Base-by-base conservation (phyloP, 164 flowering plant species). In the Protea cynaroides region DNA sequence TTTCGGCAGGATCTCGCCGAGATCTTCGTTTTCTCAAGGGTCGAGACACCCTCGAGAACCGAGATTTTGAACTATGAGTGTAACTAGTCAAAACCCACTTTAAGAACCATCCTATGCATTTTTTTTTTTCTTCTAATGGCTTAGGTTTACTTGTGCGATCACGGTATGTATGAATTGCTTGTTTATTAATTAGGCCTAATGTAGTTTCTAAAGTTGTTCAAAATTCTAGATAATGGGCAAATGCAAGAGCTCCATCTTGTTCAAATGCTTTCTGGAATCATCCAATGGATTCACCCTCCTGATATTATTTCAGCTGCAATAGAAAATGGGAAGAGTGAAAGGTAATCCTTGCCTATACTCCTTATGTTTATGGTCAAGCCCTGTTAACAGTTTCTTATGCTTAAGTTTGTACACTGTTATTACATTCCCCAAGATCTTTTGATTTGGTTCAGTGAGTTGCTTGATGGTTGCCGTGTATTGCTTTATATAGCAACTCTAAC, bases 391-490 rank as follows among this genome's bases (percentile, higher is more conserved):
- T 17, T 60, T 66, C 51, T 25, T 65, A 9, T 19, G 14, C 38
- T 19, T 46, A 40, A 34, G 54, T 61, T 38, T 25, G 23, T 66
- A 22, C 60, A 57, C 17, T 46, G 9, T 11, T 6, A 46, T 7
- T 19, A 59, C 40, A 54, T 53, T 58, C 63, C 29, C 13, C 8
- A 58, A 40, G 44, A n/a, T 23, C 62, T 56, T 23, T 19, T 50
- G 21, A 37, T 71, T 79, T 64, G 67, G 36, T 71, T 67, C 82
- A 95, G 97, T 79, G 99, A 95, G 80, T 69, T 95, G 85, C 92
- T 95, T 71, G 99, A 92, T 79, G 99, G 97, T 59, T 95, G 97
- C 69, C 97, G 96, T 63, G 96, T 86, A 71, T 78, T 95, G 66
- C 70, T 92, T 69, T 75, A 89, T 10, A 68, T 94, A 24, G 96